Base-by-base conservation (phyloP, 805 yeast genomes). In the Candida stauntonica region DNA sequence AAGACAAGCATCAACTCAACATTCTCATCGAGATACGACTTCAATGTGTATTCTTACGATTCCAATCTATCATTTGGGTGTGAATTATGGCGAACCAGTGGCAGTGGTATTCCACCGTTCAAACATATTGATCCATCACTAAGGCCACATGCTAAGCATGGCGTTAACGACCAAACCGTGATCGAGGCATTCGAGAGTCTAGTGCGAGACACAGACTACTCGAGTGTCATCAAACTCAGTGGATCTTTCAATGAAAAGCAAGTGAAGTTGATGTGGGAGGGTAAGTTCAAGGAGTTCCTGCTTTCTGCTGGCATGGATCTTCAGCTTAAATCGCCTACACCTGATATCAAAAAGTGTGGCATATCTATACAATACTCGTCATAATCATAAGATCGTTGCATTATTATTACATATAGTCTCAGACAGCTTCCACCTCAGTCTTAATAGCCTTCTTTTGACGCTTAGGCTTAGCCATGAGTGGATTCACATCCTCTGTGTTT, bases 31-130 rank as follows among this genome's bases (percentile, higher is more conserved):
- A 74, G 82, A 41, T 89, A 87, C 54, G 95, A 86, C 54, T 91
- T 93, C 61, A 93, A 93, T 55, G 64, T 87, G 37, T 91, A 86
- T 56, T 91, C 98, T 0, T 89, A 91, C 53, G 84, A 86, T 47
- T 84, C 95, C 37, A 86, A 91, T 56, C 63, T 93, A 34, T 78
- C 91, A 0, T 61, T 93, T 19, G 99, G 99, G 3, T 79, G 86
- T 51, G 96, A 89, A 51, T 58, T 89, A 17, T 86, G 91, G 81
- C 75, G 77, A 42, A 66, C 66, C 24, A 62, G 66, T 26, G 52
- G 49, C n/a, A n/a, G n/a, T 13, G 26, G 12, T 6, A 5, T 36
- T 19, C 14, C 21, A 6, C 47, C 49, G 6, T 12, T 45, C 12
- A 45, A 35, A 23, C 38, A 26, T 27, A 53, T 53, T 20, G 44